Evolutionary conservation across 1,284 basidiomycete genomes (phyloP).

Genomic region (Thecaphora frezii): DNA sequence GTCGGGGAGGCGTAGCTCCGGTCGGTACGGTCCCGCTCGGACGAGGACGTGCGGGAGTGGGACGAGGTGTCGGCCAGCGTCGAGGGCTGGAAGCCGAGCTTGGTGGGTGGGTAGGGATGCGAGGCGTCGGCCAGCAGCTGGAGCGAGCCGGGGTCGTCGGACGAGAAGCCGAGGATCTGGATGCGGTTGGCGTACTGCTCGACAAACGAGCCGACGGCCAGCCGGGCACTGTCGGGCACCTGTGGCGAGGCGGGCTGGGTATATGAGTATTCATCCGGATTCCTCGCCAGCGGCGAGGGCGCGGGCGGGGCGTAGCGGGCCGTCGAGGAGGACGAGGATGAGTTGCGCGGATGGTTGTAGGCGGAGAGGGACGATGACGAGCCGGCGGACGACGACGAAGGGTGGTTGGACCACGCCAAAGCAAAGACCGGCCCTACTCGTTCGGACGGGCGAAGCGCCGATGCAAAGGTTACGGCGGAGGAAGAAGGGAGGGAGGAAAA

Average conservation of each 20-base stretch:
- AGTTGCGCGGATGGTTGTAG: slow-evolving; percentile 22
- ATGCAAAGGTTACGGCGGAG: not conserved
- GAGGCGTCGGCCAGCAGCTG: slow-evolving; percentile 49
- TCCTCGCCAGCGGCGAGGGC: slow-evolving; percentile 28
- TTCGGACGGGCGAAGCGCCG: too few relatives aligned
- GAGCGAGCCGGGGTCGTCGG: slow-evolving; percentile 29
- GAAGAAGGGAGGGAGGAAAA: too few relatives aligned
- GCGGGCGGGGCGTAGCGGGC: slow-evolving; percentile 29
- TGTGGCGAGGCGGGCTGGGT: slow-evolving; percentile 1
- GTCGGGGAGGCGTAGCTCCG: slow-evolving; percentile 38
- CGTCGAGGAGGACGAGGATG: slow-evolving; percentile 26
- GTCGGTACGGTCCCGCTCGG: slow-evolving; percentile 26
- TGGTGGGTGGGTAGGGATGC: slow-evolving; percentile 57
- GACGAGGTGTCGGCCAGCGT: slow-evolving; percentile 38
- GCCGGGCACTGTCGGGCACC: slow-evolving; percentile 38
- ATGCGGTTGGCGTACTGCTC: slow-evolving; percentile 57
- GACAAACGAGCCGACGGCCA: slow-evolving; percentile 55
- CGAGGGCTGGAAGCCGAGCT: slow-evolving; percentile 54
- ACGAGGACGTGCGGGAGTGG: slow-evolving; percentile 2
- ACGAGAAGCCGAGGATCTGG: slow-evolving; percentile 50
- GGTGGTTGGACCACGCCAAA: slow-evolving; percentile 48
- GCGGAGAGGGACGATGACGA: slow-evolving; percentile 12
- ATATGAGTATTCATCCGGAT: slow-evolving; percentile 1
- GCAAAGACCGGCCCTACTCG: slow-evolving; percentile 40
- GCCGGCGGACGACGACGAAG: slow-evolving; percentile 25